Evolutionary conservation across 2,329 filamentous ascomycete species (phyloP), one percentile per base, ranked within the genome.

Genomic region (Hypoxylon sp.): DNA sequence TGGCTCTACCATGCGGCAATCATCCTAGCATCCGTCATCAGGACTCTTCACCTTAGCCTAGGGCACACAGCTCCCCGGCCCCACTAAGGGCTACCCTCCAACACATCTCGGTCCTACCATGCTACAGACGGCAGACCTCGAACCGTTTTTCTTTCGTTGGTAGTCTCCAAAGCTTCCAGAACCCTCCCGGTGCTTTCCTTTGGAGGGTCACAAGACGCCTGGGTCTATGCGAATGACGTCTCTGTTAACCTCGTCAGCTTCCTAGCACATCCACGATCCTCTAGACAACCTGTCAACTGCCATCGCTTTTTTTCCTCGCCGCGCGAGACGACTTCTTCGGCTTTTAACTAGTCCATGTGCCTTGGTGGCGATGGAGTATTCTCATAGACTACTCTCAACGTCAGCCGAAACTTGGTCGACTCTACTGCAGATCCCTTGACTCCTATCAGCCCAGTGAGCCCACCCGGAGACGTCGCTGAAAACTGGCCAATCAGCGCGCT

Each of bases 141-240:
- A 51, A n/a, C 42, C 16, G 7, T 42, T 30, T 51, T 40, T 45
- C 27, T 48, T 19, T 41, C 26, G 26, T 40, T 45, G 34, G n/a
- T 41, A 42, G 16, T 54, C 48, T 56, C 40, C 45, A 52, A 51
- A 45, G 27, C 9, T 7, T 12, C 34, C 13, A 46, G 21, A 21
- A 35, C 17, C 13, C 15, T 41, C 16, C 52, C 52, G 52, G 45
- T 42, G 52, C 13, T 45, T 45, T 32, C 45, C 42, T 57, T 46
- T 42, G 49, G 46, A 51, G 53, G 52, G 56, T 59, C 56, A 59
- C 49, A 59, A 57, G 56, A 57, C 30, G 35, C 34, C 30, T 32
- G 40, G 37, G 15, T 51, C 21, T 12, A 51, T 45, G 25, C 37
- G 12, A 51, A 59, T 59, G 52, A 59, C 56, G 56, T 59, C 56